Base-by-base conservation (phyloP, 2,329 filamentous ascomycete genomes). In the Madurella fahalii region DNA sequence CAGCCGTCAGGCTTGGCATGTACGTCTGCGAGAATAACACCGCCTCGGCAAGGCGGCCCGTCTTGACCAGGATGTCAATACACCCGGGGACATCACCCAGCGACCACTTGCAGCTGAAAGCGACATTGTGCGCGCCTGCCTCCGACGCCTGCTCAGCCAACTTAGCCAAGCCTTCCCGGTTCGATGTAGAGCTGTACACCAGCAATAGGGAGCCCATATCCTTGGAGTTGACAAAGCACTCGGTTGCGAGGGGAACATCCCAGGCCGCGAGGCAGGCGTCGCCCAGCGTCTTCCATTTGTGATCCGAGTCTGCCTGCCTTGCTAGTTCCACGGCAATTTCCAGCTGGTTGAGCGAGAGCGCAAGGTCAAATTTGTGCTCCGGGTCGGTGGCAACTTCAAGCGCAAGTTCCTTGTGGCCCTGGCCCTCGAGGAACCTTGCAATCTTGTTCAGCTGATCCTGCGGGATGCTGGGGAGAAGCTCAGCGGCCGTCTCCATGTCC, bases 201-300 rank as follows among this genome's bases (percentile, higher is more conserved):
- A 99, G 82, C 1, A 99, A 80, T 8, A 97, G 75, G 1, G 90
- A 95, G 40, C 93, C 92, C 2, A 96, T 77, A 67, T 99, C 94
- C 67, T 90, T 94, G 44, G 92, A 91, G 55, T 94, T 85, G 16
- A 84, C 84, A 71, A 97, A 99, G 74, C 93, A 97, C 72, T 97
- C 90, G 47, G 94, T 87, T 0, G 94, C 94, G 2, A 97, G 82
- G 5, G 82, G 78, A 34, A 99, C 80, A 65, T 99, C 86, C 94
- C 93, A 99, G 1, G 78, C 86, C 9, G 84, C 75, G 40, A 99
- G 81, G 1, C 94, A 94, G 1, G 92, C 89, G 64, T 99, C 94
- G 57, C 94, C 94, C 4, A 99, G 90, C 3, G 85, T 92, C 80
- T 97, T 97, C 94, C 94, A 99, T 74, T 96, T 96, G 74, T 97